phyloP scores from a whole-genome alignment of 2,329 filamentous ascomycete genomes.

The Ophiosphaerella herpotricha region DNA sequence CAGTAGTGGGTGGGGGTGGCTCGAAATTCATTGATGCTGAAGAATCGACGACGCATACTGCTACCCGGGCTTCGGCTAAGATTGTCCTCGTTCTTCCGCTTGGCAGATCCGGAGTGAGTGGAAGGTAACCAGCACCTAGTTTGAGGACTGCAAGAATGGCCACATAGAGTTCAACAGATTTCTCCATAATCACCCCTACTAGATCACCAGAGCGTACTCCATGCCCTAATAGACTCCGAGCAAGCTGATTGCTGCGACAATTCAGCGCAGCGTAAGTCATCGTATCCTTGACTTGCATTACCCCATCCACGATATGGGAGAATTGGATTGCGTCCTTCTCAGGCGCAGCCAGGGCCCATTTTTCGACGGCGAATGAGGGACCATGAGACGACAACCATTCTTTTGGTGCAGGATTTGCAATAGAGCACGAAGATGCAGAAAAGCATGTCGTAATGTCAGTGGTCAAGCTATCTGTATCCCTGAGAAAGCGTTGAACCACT shows the following conservation, averaged over 20 bases:
- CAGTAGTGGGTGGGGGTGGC: slow-evolving; percentile 2
- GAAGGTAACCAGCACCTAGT: slow-evolving; percentile 77
- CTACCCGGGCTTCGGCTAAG: slow-evolving; percentile 62
- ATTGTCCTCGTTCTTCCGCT: slow-evolving; percentile 64
- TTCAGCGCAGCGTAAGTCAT: slow-evolving; percentile 72
- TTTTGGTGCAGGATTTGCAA: slow-evolving; percentile 47
- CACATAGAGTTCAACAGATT: slow-evolving; percentile 73
- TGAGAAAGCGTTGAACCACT: slow-evolving; percentile 53
- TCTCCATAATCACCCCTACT: slow-evolving; percentile 78
- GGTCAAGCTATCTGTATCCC: slow-evolving; percentile 41
- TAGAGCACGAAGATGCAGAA: slow-evolving; percentile 38
- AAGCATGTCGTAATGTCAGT: slow-evolving; percentile 30
- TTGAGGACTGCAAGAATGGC: slow-evolving; percentile 77
- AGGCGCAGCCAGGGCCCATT: slow-evolving; percentile 55
- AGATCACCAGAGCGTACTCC: slow-evolving; percentile 60
- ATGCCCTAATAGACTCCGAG: slow-evolving; percentile 56
- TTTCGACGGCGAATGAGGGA: slow-evolving; percentile 58
- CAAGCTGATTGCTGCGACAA: slow-evolving; percentile 65
- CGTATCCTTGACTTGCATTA: slow-evolving; percentile 41
- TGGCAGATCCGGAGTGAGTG: slow-evolving; percentile 75
- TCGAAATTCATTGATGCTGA: slow-evolving; percentile 10
- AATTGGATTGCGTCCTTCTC: slow-evolving; percentile 68
- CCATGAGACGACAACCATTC: slow-evolving; percentile 24
- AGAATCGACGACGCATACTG: slow-evolving; percentile 51
- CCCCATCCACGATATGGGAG: slow-evolving; percentile 51